Evolutionary conservation across 306 rosid species (phyloP), one percentile per base, ranked within the genome.

Genomic region (Astragalus glycyphyllos): DNA sequence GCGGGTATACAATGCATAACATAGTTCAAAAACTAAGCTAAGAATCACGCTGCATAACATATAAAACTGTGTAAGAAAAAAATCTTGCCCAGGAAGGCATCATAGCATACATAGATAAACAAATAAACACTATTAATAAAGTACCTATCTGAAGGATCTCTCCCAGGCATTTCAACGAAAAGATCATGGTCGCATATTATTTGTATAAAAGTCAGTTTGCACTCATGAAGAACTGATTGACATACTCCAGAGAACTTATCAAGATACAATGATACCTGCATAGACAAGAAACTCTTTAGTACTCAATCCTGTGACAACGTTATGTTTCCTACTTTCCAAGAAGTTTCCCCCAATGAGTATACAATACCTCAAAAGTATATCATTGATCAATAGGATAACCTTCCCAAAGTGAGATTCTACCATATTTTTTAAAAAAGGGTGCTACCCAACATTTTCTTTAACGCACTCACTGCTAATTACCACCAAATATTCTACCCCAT

Each of bases 91-190:
- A 5, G 58, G 29, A 53, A 41, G 31, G 58, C 53, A 26, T 11
- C 57, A 76, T 40, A 38, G 17, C 26, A 72, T 8, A 37, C 23
- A 44, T 17, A 46, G 16, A 34, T 23, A 66, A 23, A 68, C 29
- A 68, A 45, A 23, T 14, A 44, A 75, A 35, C 53, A 66, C 13
- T 58, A 66, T 16, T 20, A 9, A 47, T 47, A 11, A 64, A 54
- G 67, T 85, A 94, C 98, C 98, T 94, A 77, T 94, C 98, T 70
- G 98, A 94, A 76, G 98, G 97, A 77, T 94, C 98, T 84, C 98
- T 87, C 23, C 98, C 98, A 62, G 98, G 98, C 98, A 94, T 94
- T 89, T 94, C 98, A 69, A 94, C 95, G 81, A 94, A 94, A 57
- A 94, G 97, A 83, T 94, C 98, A 13, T 94, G 98, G 77, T 94